Conservation (phyloP, 176 grass and related monocot genomes). For the Themeda triandra region DNA sequence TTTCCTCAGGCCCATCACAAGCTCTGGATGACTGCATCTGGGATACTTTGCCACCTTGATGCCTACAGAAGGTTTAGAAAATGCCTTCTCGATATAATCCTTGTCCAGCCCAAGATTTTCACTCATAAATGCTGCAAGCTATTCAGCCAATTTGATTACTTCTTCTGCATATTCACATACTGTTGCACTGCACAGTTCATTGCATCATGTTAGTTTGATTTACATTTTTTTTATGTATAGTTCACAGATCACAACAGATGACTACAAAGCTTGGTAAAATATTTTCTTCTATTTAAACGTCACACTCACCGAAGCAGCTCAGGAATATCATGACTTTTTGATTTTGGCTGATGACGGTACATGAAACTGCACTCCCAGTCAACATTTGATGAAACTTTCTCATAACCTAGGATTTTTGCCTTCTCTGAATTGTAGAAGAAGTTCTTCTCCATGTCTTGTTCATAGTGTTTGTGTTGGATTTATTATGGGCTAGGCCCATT, state of each 20-base stretch:
- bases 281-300: background rate
- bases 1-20: slow-evolving; percentile 47
- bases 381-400: slow-evolving; percentile 34
- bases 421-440: slow-evolving; percentile 54
- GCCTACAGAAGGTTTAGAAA: slow-evolving; percentile 51
- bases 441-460: slow-evolving; percentile 44
- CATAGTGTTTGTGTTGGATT: slow-evolving; percentile 55
- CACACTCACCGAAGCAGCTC: slow-evolving; percentile 42
- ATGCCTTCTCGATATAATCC: slow-evolving; percentile 47
- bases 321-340: slow-evolving; percentile 52
- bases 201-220: slow-evolving; percentile 29
- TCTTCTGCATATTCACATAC: slow-evolving; percentile 41
- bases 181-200: slow-evolving; percentile 36
- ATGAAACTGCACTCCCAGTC: slow-evolving; percentile 83
- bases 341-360: slow-evolving; percentile 62
- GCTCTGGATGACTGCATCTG: slow-evolving; percentile 50
- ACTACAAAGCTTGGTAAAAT: background rate
- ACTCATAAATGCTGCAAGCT: slow-evolving; percentile 47
- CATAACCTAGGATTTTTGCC: slow-evolving; percentile 32
- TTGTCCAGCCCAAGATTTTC: slow-evolving; percentile 69
- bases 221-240: background rate
- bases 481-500: too few species aligned
- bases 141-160: slow-evolving; percentile 49
- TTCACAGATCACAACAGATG: background rate
- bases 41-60: slow-evolving; percentile 74